Evolutionary conservation across 495 filamentous ascomycete genomes (phyloP), one percentile per base, ranked within the genome.

Genomic region (Lindgomyces ingoldianus): DNA sequence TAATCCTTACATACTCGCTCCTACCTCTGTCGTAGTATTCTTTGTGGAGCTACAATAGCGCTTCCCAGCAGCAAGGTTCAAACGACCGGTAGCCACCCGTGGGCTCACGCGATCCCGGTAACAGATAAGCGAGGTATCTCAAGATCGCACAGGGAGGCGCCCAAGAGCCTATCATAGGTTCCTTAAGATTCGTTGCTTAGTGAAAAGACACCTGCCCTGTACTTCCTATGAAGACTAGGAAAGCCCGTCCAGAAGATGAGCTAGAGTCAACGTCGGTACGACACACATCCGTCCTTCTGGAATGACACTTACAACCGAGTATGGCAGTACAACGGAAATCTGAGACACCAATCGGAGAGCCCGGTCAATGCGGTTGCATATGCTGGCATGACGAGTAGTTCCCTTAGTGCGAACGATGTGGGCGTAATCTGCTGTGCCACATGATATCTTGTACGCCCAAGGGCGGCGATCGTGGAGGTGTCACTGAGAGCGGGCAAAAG

Each of bases 301-400:
- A 47, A 47, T 24, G 11, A 8, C 19, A 24, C 46, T 29, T 16
- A 19, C 6, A 33, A 21, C 33, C 25, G 12, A n/a, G n/a, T n/a
- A n/a, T n/a, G n/a, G n/a, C n/a, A n/a, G n/a, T n/a, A n/a, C n/a
- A n/a, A n/a, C n/a, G n/a, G n/a, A n/a, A n/a, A 39, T 36, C 55
- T 59, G 63, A 60, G 56, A 65, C 63, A 65, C 63, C 55, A 65
- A 65, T 65, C 63, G 63, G 63, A 65, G 56, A 48, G 44, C 36
- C 47, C 48, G 55, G 33, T 47, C 9, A 25, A 1, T 14, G 10
- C 29, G 6, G 62, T 65, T 30, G 14, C 62, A 65, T 54, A 26
- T 12, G 26, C 22, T 18, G 19, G 62, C 30, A 21, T 18, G 21
- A 57, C 60, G 18, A 29, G 11, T 8, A 25, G 24, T 39, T 46